Base-by-base conservation (phyloP, 208 protist genomes). In the Leishmania lainsoni region DNA sequence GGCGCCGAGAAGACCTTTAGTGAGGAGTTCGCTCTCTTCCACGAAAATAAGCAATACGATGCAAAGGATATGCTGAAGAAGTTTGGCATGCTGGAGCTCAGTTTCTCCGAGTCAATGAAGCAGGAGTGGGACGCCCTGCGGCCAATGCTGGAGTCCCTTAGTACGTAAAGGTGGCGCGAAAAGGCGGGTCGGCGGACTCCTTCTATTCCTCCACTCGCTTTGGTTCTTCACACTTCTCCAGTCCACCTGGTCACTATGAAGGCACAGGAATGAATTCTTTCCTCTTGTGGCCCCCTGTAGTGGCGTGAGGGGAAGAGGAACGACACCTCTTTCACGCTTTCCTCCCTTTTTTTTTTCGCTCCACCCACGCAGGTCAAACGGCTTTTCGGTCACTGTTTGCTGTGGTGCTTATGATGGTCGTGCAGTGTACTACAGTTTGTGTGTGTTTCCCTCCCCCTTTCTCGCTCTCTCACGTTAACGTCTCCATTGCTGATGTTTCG, bases 1-100 rank as follows among this genome's bases (percentile, higher is more conserved):
- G 87, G 45, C 65, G 85, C 81, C 51, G 79, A 72, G 81, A 78
- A 86, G 65, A 81, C 76, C 20, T 93, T 97, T 35, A 83, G 85
- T 42, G 87, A 92, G 2, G 96, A 98, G 80, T 85, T 97, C 49
- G 48, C 81, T 1, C 85, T 89, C 20, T 98, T 97, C 78, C 93
- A 97, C 79, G 76, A 85, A 16, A 91, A 93, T 51, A 94, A 95
- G 76, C 93, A 97, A 82, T 91, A 92, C 75, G 96, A 97, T 81
- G 87, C 96, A 48, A 91, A 92, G 76, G 88, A 86, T 70, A 86
- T 97, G 74, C 82, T 97, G 58, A 90, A 94, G 65, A 85, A 81
- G 39, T 97, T 97, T 75, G 87, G 89, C 48, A 85, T 93, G 83
- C 75, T 97, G 48, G 92, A 97, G 86, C 78, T 97, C n/a, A 87